Conservation (phyloP, 2,329 filamentous ascomycete species). For the Leptographium flavum region DNA sequence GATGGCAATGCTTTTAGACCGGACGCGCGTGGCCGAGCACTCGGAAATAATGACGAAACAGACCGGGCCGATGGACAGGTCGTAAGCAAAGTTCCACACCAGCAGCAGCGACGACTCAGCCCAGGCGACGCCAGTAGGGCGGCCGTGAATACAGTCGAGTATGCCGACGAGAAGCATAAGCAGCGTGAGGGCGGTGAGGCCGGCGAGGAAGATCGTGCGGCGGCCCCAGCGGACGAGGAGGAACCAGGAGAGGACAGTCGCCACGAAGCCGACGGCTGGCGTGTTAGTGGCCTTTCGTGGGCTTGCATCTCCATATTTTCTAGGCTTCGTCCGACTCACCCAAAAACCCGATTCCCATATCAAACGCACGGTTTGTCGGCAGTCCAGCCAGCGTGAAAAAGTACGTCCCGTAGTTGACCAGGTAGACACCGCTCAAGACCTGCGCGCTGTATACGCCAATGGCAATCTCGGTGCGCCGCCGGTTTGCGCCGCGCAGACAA, state of each 20-base stretch:
- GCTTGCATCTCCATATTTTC: too few relatives aligned
- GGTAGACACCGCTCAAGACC: slow-evolving; percentile 40
- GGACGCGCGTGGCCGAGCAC: slow-evolving; percentile 27
- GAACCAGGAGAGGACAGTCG: slow-evolving; percentile 12
- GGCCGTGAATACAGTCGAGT: slow-evolving; percentile 29
- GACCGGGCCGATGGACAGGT: slow-evolving; percentile 34
- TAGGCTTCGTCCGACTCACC: too few relatives aligned
- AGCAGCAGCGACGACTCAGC: slow-evolving; percentile 35
- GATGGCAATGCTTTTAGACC: slow-evolving; percentile 29
- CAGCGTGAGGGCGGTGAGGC: slow-evolving; percentile 27
- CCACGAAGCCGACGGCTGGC: slow-evolving; percentile 10
- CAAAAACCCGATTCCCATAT: slow-evolving; percentile 6
- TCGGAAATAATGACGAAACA: slow-evolving; percentile 42
- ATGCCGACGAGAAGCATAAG: slow-evolving; percentile 33
- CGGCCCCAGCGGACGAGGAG: slow-evolving; percentile 19
- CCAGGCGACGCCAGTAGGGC: slow-evolving; percentile 24
- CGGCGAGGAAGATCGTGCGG: slow-evolving; percentile 32
- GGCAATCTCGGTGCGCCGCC: slow-evolving; percentile 38
- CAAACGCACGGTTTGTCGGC: slow-evolving; percentile 9
- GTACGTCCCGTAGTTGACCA: slow-evolving; percentile 13
- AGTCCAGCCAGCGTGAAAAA: slow-evolving; percentile 22
- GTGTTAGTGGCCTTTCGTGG: too few relatives aligned
- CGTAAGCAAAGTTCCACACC: slow-evolving; percentile 36
- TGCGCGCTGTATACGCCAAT: slow-evolving; percentile 51
- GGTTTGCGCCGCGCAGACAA: slow-evolving; percentile 33